Conservation (phyloP, 768 basidiomycete genomes). For the Russula lepida region DNA sequence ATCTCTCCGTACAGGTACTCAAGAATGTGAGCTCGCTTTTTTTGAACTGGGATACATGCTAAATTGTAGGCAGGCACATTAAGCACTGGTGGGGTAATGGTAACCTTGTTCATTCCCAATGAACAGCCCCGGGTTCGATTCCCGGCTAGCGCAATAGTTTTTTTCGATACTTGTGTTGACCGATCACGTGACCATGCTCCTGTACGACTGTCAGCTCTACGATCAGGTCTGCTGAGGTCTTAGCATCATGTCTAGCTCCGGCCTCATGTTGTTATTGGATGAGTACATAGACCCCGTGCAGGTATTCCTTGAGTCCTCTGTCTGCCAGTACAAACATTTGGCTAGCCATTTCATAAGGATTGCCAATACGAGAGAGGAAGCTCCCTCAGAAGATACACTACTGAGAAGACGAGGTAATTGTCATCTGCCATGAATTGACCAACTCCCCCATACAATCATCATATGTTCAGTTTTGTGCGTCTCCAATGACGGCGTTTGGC, state of each 20-base stretch:
- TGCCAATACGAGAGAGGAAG: not conserved
- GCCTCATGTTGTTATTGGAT: not conserved
- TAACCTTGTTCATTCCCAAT: conserved; percentile 83
- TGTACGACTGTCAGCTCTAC: no score
- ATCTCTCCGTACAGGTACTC: no score
- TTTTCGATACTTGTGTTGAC: not conserved
- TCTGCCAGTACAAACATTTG: not conserved
- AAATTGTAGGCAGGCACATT: not conserved
- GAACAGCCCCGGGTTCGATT: conserved; percentile 56
- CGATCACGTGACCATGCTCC: not conserved
- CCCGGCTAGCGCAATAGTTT: conserved; percentile 39
- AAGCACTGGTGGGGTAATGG: conserved; percentile 58
- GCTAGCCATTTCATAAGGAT: not conserved
- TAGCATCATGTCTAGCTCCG: not conserved
- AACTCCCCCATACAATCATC: conserved; percentile 31
- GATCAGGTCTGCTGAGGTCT: no score
- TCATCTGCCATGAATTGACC: not conserved
- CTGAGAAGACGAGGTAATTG: not conserved
- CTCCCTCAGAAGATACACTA: not conserved
- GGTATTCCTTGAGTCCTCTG: no score
- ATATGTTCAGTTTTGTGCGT: conserved; percentile 98
- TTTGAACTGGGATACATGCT: not conserved
- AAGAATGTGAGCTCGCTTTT: no score
- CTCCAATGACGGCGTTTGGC: conserved; percentile 99
- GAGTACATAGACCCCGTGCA: not conserved